Evolutionary conservation across 1,284 basidiomycete genomes (phyloP).

Genomic region (Trichosporon inkin): DNA sequence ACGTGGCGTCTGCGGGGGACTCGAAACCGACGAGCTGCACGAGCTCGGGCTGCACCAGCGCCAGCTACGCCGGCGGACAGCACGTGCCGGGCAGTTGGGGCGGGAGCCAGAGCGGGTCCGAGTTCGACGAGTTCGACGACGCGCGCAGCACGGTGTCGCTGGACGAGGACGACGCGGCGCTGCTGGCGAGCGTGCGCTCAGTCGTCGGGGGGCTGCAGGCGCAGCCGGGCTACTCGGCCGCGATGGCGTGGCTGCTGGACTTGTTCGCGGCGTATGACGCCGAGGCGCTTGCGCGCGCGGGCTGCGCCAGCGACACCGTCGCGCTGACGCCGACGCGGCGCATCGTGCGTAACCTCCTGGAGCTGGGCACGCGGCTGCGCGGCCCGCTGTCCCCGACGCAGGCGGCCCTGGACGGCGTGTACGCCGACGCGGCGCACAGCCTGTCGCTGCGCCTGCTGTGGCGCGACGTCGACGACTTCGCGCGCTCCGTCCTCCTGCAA

Average conservation of each 20-base stretch:
- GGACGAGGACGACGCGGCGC: not conserved
- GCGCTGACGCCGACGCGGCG: constrained; percentile 6
- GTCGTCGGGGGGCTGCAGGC: constrained; percentile 10
- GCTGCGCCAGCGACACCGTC: not conserved
- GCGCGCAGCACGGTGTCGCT: not conserved
- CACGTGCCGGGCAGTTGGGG: not conserved
- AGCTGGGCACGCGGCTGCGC: constrained; percentile 16
- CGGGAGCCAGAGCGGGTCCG: not conserved
- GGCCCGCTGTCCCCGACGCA: constrained; percentile 11
- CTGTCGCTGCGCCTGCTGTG: not conserved
- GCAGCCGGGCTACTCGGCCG: constrained; percentile 8
- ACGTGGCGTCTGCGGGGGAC: not conserved
- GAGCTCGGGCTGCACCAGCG: too few relatives aligned
- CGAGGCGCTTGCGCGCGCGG: constrained; percentile 1
- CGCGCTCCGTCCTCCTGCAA: constrained; percentile 12
- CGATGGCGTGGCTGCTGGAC: constrained; percentile 20
- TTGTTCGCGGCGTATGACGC: constrained; percentile 15
- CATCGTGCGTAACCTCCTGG: constrained; percentile 14
- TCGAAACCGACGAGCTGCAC: not conserved
- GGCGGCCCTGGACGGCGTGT: constrained; percentile 9
- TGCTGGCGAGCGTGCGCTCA: not conserved
- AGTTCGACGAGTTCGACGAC: constrained; percentile 5
- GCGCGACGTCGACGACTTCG: constrained; percentile 8
- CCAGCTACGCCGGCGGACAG: not conserved
- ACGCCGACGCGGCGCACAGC: constrained; percentile 8